Base-by-base conservation (phyloP, 352 stramenopile species). In the Globisporangium takayamanum region DNA sequence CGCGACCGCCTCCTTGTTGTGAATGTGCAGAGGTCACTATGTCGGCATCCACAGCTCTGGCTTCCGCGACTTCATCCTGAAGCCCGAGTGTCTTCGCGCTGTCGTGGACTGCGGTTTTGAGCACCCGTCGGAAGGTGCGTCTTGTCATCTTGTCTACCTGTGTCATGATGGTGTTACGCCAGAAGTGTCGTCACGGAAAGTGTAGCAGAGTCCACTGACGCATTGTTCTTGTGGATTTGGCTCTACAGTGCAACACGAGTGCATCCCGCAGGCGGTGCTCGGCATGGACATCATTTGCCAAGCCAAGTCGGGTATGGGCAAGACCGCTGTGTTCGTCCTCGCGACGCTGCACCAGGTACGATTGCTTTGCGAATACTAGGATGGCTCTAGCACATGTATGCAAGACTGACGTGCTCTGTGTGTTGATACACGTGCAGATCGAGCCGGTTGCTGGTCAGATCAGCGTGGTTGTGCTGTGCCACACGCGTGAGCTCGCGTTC, bases 271-370 rank as follows among this genome's bases (percentile, higher is more conserved):
- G 74, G 97, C 97, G 42, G 94, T 99, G 53, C 86, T 99, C n/a
- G 97, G 97, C 50, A 98, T 98, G 86, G 98, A 99, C 75, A 98
- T 99, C 64, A 97, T 99, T 78, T 99, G 97, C 80, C 98, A 99
- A 76, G 97, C 98, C 60, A 99, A 99, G 88, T 99, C 95, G 45
- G 98, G 98, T 79, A 99, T 99, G 97, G 98, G 98, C 64, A 99
- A 99, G 84, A 99, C 98, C 0, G 98, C 98, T 49, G 98, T 99
- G 39, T 99, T 99, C 70, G 97, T 99, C 6, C 77, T 99, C 50
- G 95, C 98, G 20, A 99, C 97, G 3, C 83, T 99, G 48, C 97
- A 99, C 76, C 97, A 99, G 84, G 91, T 99, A 73, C 10, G 56
- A 42, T 8, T 18, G 2, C 54, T 22, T 18, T 14, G 33, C 7